These are phyloP conservation scores for Meyerozyma sp. DNA, from an alignment of 1,139 yeast species.

Conservation along the genomic window DNA sequence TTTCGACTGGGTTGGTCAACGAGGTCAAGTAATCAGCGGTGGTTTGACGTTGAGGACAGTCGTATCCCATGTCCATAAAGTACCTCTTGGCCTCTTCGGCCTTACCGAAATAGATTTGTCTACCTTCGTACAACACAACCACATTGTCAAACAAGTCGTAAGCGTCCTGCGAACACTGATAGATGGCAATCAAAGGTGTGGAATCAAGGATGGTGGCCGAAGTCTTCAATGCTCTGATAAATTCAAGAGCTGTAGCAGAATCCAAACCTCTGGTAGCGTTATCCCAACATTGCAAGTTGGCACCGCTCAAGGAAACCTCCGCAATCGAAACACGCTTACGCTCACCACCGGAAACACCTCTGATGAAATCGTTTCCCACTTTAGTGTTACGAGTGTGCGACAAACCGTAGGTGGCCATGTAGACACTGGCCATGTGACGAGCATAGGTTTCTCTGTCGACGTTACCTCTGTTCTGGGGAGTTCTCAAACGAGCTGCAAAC, in stretches of 20 bases:
- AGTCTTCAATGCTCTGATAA: slow-evolving; percentile 22
- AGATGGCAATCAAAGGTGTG: slow-evolving; percentile 23
- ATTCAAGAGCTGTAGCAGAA: slow-evolving; percentile 60
- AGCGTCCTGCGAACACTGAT: slow-evolving; percentile 25
- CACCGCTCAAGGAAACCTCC: slow-evolving; percentile 57
- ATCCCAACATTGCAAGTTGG: slow-evolving; percentile 64
- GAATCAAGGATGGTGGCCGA: slow-evolving; percentile 19
- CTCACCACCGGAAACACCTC: slow-evolving; percentile 67
- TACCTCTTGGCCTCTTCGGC: slow-evolving; percentile 17
- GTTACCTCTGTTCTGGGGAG: slow-evolving; percentile 21
- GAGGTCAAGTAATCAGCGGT: slow-evolving; percentile 60
- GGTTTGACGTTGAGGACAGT: slow-evolving; percentile 48
- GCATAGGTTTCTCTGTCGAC: slow-evolving; percentile 56
- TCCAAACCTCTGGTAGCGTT: slow-evolving; percentile 78
- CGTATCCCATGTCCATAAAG: slow-evolving; percentile 20
- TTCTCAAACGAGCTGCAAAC: slow-evolving; percentile 21
- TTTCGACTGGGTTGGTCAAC: slow-evolving; percentile 49
- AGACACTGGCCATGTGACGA: slow-evolving; percentile 55
- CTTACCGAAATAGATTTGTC: slow-evolving; percentile 20
- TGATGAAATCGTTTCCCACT: slow-evolving; percentile 56
- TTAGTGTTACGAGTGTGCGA: slow-evolving; percentile 51
- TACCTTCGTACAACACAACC: slow-evolving; percentile 21
- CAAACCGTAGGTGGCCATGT: slow-evolving; percentile 68
- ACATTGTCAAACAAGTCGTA: slow-evolving; percentile 23
- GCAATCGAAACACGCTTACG: slow-evolving; percentile 60